Evolutionary conservation across 306 rosid species (phyloP), one percentile per base, ranked within the genome.

Genomic region (Sindora glabra): DNA sequence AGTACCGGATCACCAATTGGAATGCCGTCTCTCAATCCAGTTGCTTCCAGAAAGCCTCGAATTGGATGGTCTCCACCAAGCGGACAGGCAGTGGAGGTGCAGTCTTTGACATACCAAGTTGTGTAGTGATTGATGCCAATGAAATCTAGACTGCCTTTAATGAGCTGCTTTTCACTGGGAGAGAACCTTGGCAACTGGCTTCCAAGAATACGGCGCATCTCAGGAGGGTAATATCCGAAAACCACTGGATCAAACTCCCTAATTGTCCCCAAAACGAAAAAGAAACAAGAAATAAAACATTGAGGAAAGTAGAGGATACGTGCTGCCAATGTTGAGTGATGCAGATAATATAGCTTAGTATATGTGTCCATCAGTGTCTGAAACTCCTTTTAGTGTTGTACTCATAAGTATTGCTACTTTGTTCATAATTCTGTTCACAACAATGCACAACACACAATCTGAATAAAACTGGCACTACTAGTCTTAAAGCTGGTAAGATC

Each of bases 121-220:
- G 81, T 34, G 18, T 84, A 87, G 73, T 87, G 76, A 30, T 84
- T 87, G 33, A 81, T 41, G 65, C 86, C 88, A 33, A 84, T 72
- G 75, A 77, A 81, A 53, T 87, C 91, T 5, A 73, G 15, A 40
- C 86, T 84, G 0, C 75, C 86, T 59, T 40, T 77, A 38, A 87
- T 2, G 36, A 87, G 67, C 38, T 54, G 36, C 62, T 73, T 79
- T 48, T 84, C 80, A 44, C 3, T 8, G 2, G 26, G 3, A n/a
- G 89, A 66, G 63, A 87, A 79, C 4, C 22, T 68, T 29, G 85
- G 91, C 62, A 84, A 54, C 48, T 49, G 68, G 24, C 21, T 65
- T 12, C 91, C 85, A 26, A 74, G 87, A 38, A 71, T 66, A 9
- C 44, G 6, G 7, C 33, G 83, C 94, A 82, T 82, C 74, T 79